phyloP scores from a whole-genome alignment of 2,329 filamentous ascomycete genomes.

The Fusarium heterosporum region DNA sequence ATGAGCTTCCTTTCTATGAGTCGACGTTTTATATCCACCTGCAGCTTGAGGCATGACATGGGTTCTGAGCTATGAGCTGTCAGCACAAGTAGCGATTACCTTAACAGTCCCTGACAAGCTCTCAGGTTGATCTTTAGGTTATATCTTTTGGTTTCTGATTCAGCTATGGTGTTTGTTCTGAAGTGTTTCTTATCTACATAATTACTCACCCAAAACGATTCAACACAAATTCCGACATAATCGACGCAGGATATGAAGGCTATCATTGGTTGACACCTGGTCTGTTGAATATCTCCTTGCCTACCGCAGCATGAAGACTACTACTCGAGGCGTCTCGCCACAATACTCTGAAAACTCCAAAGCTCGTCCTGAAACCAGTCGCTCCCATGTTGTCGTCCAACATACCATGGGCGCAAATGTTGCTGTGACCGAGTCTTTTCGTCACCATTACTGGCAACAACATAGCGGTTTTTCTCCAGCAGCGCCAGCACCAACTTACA shows the following conservation, averaged over 20 bases:
- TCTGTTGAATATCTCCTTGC: slow-evolving; percentile 27
- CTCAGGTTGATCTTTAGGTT: slow-evolving; percentile 1
- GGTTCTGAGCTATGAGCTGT: slow-evolving; percentile 11
- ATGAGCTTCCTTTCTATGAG: slow-evolving; percentile 13
- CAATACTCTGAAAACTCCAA: slow-evolving; percentile 43
- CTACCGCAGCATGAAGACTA: slow-evolving; percentile 40
- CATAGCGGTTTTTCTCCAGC: slow-evolving; percentile 30
- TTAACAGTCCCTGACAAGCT: slow-evolving; percentile 18
- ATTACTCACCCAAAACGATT: background rate
- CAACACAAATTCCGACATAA: background rate
- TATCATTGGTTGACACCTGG: slow-evolving; percentile 21
- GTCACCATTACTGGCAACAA: slow-evolving; percentile 40
- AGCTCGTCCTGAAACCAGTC: slow-evolving; percentile 29
- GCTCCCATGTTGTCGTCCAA: slow-evolving; percentile 34
- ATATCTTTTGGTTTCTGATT: slow-evolving; percentile 10
- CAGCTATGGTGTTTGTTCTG: slow-evolving; percentile 15
- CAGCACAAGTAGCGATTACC: slow-evolving; percentile 21
- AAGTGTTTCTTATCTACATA: background rate
- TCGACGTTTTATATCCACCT: slow-evolving; percentile 9
- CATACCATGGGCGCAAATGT: slow-evolving; percentile 44
- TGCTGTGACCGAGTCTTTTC: slow-evolving; percentile 45
- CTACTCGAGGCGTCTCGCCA: slow-evolving; percentile 29
- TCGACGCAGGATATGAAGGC: slow-evolving; percentile 24
- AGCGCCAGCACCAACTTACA: slow-evolving; percentile 41
- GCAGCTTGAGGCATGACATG: background rate